Evolutionary conservation across 345 rosid species (phyloP).

Genomic region (Camelina hispida): DNA sequence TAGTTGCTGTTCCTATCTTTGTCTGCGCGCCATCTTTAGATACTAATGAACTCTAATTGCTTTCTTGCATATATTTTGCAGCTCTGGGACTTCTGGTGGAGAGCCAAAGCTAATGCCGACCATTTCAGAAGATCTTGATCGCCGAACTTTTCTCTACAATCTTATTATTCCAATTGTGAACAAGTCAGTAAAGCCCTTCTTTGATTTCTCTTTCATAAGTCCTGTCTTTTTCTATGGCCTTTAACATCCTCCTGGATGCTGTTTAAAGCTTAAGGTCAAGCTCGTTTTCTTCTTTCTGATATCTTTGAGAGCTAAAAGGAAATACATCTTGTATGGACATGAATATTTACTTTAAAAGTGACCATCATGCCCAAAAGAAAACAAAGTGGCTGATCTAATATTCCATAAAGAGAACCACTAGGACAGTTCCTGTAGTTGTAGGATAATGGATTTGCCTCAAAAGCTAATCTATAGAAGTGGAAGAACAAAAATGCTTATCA

Average conservation of each 20-base stretch:
- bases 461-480: conserved; percentile 28
- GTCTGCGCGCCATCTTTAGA: neutral
- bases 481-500: conserved; percentile 9
- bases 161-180: conserved; percentile 80
- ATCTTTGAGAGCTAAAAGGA: neutral
- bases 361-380: neutral
- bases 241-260: conserved; percentile 13
- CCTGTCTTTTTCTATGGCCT: neutral
- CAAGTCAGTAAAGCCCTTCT: conserved; percentile 55
- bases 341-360: conserved; percentile 6
- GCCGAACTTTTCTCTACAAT: conserved; percentile 88
- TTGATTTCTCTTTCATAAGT: neutral
- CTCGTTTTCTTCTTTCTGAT: conserved; percentile 19
- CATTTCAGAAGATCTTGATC: conserved; percentile 81
- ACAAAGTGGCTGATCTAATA: conserved; percentile 36
- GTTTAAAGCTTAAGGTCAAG: conserved; percentile 4
- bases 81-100: conserved; percentile 97
- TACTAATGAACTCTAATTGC: conserved; percentile 11
- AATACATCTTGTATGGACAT: conserved; percentile 4
- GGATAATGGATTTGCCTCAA: conserved; percentile 30
- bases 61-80: conserved; percentile 44
- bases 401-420: conserved; percentile 37
- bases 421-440: conserved; percentile 33
- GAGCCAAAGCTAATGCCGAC: conserved; percentile 97
- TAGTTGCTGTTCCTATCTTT: conserved; percentile 67